Evolutionary conservation across 306 rosid genomes (phyloP).

Genomic region (Cucumis sativus): DNA sequence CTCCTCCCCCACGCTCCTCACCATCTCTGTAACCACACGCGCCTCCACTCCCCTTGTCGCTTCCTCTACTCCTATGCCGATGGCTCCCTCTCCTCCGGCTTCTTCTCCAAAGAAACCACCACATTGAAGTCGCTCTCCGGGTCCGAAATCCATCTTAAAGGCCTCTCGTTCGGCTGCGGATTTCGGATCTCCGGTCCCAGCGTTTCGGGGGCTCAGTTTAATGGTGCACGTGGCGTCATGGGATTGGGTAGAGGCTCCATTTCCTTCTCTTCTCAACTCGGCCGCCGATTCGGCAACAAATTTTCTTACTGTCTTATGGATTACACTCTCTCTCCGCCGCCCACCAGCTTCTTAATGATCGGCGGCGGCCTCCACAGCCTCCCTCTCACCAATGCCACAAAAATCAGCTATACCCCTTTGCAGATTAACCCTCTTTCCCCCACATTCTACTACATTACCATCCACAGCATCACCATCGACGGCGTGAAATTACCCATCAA

Average conservation of each 20-base stretch:
- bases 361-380: conserved; percentile 20
- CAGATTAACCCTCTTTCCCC: conserved; percentile 38
- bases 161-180: conserved; percentile 45
- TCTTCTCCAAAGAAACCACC: conserved; percentile 49
- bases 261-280: conserved; percentile 54
- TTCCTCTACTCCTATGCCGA: conserved; percentile 58
- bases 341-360: conserved; percentile 49
- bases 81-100: conserved; percentile 41
- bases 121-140: conserved; percentile 35
- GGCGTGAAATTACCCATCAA: conserved; percentile 28
- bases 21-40: conserved; percentile 28
- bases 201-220: conserved; percentile 37
- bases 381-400: conserved; percentile 3
- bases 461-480: conserved; percentile 26
- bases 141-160: not conserved
- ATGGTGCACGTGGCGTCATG: conserved; percentile 67
- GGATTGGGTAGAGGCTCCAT: conserved; percentile 69
- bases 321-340: conserved; percentile 61
- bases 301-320: conserved; percentile 73
- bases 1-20: conserved; percentile 39
- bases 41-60: conserved; percentile 47
- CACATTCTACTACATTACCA: conserved; percentile 48
- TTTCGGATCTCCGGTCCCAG: conserved; percentile 51
- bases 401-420: conserved; percentile 42
- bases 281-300: conserved; percentile 39